A percentile compares a stretch with the other conserved stretches of the same genome.
Conservation (phyloP, 257 asterid species). For the Solanum phureja region DNA sequence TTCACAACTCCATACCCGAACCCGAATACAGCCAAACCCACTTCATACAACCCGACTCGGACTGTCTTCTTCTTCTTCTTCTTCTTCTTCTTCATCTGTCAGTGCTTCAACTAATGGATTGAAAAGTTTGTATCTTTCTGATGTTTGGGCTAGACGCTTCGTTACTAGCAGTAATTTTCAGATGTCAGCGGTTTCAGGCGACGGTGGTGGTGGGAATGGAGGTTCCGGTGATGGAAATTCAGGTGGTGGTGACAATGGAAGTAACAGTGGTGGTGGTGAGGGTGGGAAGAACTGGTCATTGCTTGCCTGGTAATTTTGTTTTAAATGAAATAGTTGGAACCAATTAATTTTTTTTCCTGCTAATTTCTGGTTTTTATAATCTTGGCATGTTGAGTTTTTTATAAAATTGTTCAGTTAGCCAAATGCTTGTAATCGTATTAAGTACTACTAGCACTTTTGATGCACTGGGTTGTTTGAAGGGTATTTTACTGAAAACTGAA, state of each 20-base stretch:
- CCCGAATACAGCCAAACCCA: background rate
- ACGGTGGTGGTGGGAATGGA: constrained; percentile 40
- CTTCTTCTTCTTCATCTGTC: constrained; percentile 6
- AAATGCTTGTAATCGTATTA: background rate
- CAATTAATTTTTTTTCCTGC: background rate
- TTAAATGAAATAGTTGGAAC: background rate
- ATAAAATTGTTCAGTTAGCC: background rate
- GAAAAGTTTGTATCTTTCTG: constrained; percentile 8
- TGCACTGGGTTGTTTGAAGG: background rate
- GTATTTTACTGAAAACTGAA: background rate
- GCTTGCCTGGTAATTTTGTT: constrained; percentile 46
- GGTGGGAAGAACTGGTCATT: constrained; percentile 42
- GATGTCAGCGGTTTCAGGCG: constrained; percentile 34
- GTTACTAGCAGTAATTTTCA: constrained; percentile 23
- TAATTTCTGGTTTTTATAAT: background rate
- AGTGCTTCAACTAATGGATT: constrained; percentile 9
- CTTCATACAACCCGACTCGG: background rate
- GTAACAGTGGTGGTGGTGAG: constrained; percentile 11
- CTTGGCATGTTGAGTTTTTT: background rate
- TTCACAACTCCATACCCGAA: background rate
- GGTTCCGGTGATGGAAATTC: constrained; percentile 43
- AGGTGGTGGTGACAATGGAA: constrained; percentile 32
- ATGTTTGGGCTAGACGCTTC: constrained; percentile 7
- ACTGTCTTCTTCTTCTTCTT: background rate
- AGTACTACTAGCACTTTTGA: background rate